These are phyloP conservation scores for Auricularia heimuer DNA, from an alignment of 768 basidiomycete species.

Conservation along the genomic window DNA sequence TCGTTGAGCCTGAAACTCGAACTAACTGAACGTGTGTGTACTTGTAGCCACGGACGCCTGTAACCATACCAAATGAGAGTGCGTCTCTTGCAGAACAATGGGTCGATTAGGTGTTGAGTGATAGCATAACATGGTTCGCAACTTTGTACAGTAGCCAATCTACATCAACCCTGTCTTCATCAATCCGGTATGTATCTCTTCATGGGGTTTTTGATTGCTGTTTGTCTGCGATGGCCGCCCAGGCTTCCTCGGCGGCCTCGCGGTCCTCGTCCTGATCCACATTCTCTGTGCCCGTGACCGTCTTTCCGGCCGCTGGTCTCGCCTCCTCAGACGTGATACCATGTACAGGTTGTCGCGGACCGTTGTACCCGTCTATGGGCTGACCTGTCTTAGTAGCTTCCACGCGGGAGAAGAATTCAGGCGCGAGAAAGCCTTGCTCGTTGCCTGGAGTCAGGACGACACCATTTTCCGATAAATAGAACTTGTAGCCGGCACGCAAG, in stretches of 20 bases:
- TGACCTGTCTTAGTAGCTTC: constrained; percentile 26
- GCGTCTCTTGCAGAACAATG: no score
- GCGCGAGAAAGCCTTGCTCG: constrained; percentile 45
- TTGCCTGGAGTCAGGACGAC: constrained; percentile 83
- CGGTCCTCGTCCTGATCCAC: background rate
- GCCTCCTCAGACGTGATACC: background rate
- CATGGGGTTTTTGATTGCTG: no score
- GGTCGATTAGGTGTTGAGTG: no score
- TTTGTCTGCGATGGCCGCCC: background rate
- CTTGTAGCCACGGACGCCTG: no score
- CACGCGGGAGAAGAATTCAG: constrained; percentile 61
- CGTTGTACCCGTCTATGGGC: background rate
- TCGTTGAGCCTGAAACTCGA: no score
- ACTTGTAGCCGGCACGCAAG: constrained; percentile 55
- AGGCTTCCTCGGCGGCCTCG: background rate
- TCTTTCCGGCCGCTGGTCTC: background rate
- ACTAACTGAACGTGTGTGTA: no score
- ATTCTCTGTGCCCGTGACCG: background rate
- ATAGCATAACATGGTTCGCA: no score
- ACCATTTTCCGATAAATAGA: constrained; percentile 77
- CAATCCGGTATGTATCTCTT: no score
- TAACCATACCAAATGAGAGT: no score
- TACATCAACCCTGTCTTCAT: no score
- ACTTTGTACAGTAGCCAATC: no score
- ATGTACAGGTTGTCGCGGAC: background rate